These are phyloP conservation scores for Xylaria grammica DNA, from an alignment of 495 filamentous ascomycete genomes.

Conservation along the genomic window DNA sequence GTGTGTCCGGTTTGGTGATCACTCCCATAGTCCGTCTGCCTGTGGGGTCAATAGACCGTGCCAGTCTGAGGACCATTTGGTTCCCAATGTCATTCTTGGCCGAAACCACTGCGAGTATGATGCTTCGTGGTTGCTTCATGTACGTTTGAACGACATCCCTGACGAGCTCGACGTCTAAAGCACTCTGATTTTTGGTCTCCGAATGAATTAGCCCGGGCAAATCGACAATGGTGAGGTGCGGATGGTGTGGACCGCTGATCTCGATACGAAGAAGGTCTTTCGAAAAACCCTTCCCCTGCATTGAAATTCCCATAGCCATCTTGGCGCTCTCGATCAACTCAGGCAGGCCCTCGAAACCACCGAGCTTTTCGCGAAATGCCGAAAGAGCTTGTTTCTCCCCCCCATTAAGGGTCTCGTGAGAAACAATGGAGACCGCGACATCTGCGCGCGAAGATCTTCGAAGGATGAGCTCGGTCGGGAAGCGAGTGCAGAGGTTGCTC, in stretches of 20 bases:
- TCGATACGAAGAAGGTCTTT: constrained; percentile 58
- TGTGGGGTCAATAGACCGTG: constrained; percentile 42
- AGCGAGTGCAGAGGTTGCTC: constrained; percentile 64
- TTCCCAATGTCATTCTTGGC: constrained; percentile 59
- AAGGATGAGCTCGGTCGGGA: constrained; percentile 66
- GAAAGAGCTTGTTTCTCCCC: constrained; percentile 35
- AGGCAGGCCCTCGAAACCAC: constrained; percentile 42
- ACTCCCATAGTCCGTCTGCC: constrained; percentile 54
- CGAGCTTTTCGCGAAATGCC: constrained; percentile 41
- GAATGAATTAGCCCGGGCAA: constrained; percentile 58
- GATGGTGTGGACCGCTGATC: constrained; percentile 54
- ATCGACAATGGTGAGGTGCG: constrained; percentile 61
- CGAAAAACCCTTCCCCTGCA: constrained; percentile 45
- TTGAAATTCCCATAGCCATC: constrained; percentile 48
- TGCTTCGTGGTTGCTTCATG: constrained; percentile 52
- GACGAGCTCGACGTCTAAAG: constrained; percentile 49
- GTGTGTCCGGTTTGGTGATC: constrained; percentile 58
- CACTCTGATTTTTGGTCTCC: constrained; percentile 49
- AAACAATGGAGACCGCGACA: constrained; percentile 53
- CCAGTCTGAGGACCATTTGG: constrained; percentile 52
- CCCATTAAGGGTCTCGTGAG: constrained; percentile 26
- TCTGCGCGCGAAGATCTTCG: constrained; percentile 40
- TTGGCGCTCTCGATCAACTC: constrained; percentile 53
- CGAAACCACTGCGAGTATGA: constrained; percentile 58
- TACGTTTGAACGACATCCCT: constrained; percentile 50